A percentile compares a stretch with the other conserved stretches of the same genome.
Conservation (phyloP, 1,284 basidiomycete genomes). For the Cronartium ribicola region DNA sequence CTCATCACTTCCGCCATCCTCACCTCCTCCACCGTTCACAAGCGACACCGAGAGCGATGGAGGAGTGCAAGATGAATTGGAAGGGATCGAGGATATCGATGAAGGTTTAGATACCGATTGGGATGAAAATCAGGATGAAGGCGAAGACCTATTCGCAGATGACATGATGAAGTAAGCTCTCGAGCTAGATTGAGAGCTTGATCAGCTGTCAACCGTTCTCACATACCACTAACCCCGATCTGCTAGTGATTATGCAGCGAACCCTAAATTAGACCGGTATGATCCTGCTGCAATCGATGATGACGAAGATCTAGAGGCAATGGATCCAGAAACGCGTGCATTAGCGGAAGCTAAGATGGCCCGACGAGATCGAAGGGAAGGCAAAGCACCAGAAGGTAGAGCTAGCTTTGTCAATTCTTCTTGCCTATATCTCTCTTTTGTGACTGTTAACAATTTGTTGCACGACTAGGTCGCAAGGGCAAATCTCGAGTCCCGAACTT, state of each 20-base stretch:
- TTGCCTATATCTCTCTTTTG: slow-evolving; percentile 45
- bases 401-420: neutral
- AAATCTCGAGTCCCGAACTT: slow-evolving; percentile 77
- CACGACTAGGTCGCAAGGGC: slow-evolving; percentile 46
- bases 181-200: neutral
- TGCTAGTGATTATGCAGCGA: slow-evolving; percentile 79
- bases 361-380: slow-evolving; percentile 74
- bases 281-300: slow-evolving; percentile 84
- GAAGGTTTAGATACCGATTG: slow-evolving; percentile 58
- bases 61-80: slow-evolving; percentile 55
- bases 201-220: neutral
- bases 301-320: slow-evolving; percentile 66
- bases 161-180: slow-evolving; percentile 65
- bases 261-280: slow-evolving; percentile 78
- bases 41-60: slow-evolving; percentile 37
- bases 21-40: slow-evolving; percentile 41
- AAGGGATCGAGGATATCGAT: slow-evolving; percentile 58
- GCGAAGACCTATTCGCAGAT: slow-evolving; percentile 89
- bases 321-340: slow-evolving; percentile 70
- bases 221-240: neutral
- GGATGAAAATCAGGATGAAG: slow-evolving; percentile 67
- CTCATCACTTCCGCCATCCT: slow-evolving; percentile 40
- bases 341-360: slow-evolving; percentile 84
- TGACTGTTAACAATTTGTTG: slow-evolving; percentile 58
- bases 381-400: slow-evolving; percentile 59